Evolutionary conservation across 768 basidiomycete species (phyloP).

Genomic region (Cystobasidium tubakii): DNA sequence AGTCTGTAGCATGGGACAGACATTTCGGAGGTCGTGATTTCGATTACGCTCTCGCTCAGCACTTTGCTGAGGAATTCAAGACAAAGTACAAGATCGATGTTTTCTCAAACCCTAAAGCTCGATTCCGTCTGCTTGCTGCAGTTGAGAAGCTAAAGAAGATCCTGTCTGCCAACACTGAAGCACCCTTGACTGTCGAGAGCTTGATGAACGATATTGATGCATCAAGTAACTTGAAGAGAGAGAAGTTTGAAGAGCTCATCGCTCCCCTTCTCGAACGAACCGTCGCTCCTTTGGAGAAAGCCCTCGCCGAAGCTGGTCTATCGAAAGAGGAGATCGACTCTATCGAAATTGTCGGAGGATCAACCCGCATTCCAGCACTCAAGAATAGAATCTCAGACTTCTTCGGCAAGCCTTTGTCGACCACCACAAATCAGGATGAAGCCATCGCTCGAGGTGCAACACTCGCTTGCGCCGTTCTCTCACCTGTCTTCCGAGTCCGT

Average conservation of each 20-base stretch:
- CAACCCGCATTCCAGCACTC: slow-evolving; percentile 86
- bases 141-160: slow-evolving; percentile 96
- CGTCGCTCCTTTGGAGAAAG: slow-evolving; percentile 65
- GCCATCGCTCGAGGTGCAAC: slow-evolving; percentile 93
- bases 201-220: slow-evolving; percentile 96
- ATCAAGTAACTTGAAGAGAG: slow-evolving; percentile 73
- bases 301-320: slow-evolving; percentile 72
- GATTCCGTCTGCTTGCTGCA: slow-evolving; percentile 77
- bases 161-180: slow-evolving; percentile 84
- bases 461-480: slow-evolving; percentile 93
- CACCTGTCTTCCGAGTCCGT: slow-evolving; percentile 94
- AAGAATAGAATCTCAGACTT: slow-evolving; percentile 76
- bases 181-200: slow-evolving; percentile 85
- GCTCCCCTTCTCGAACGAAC: slow-evolving; percentile 70
- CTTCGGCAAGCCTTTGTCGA: slow-evolving; percentile 79
- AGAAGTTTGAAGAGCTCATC: slow-evolving; percentile 74
- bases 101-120: slow-evolving; percentile 78
- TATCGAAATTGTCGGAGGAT: slow-evolving; percentile 87
- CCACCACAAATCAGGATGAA: slow-evolving; percentile 96
- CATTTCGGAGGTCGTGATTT: slow-evolving; percentile 95
- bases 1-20: slow-evolving; percentile 80
- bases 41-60: slow-evolving; percentile 78
- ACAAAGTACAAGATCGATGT: slow-evolving; percentile 98
- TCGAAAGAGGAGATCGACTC: slow-evolving; percentile 77
- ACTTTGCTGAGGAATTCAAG: slow-evolving; percentile 90